A percentile compares a stretch with the other conserved stretches of the same genome.
phyloP scores from a whole-genome alignment of 208 protist genomes.

The Acanthamoeba culbertsoni region DNA sequence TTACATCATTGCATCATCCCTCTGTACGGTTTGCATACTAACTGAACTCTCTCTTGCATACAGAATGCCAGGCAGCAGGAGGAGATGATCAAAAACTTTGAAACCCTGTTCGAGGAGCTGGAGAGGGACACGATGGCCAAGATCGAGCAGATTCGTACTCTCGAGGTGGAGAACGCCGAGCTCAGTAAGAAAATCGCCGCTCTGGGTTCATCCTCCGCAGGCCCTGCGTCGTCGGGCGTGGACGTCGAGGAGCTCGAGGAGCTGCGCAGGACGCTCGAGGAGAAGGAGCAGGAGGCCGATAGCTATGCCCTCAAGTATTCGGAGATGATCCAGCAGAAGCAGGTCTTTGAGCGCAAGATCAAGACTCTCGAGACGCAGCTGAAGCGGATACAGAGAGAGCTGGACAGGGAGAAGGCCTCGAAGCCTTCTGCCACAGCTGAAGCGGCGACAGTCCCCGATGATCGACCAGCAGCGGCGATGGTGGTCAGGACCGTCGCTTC shows the following conservation, averaged over 20 bases:
- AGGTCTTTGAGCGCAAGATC: neutral
- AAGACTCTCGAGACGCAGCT: neutral
- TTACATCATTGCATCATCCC: too few species aligned
- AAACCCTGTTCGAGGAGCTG: neutral
- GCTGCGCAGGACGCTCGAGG: neutral
- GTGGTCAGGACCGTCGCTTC: neutral
- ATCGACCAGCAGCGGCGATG: neutral
- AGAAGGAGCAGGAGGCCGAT: neutral
- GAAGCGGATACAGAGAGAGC: neutral
- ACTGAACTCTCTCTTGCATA: neutral
- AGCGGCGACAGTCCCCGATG: neutral
- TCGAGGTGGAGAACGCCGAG: neutral
- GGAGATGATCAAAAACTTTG: neutral
- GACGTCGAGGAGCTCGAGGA: neutral
- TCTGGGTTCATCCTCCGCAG: neutral
- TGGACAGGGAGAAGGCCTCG: neutral
- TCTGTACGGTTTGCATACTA: neutral
- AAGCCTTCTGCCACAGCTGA: neutral
- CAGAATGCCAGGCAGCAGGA: neutral
- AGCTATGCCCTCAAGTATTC: neutral
- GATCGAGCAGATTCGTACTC: neutral
- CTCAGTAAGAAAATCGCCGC: neutral
- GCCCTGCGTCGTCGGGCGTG: neutral
- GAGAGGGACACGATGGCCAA: conserved; percentile 25
- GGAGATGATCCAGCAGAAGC: conserved; percentile 21